phyloP scores from a whole-genome alignment of 805 yeast genomes.

The Pichia gijzeniarum region DNA sequence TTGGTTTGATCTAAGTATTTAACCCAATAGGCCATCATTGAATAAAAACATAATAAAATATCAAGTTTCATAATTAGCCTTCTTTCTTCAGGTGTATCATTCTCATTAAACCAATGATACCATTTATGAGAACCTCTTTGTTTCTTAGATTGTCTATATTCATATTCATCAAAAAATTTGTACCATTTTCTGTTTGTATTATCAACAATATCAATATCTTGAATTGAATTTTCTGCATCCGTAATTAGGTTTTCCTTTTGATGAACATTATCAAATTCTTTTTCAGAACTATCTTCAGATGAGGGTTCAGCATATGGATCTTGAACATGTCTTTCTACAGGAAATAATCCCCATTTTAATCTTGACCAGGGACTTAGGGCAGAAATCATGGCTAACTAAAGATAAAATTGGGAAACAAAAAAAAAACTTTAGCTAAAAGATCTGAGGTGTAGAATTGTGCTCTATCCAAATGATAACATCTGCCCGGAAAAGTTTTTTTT shows the following conservation, averaged over 20 bases:
- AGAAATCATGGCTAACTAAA: neutral
- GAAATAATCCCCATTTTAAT: slow-evolving; percentile 7
- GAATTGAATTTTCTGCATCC: neutral
- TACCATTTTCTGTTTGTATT: slow-evolving; percentile 49
- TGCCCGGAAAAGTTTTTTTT: too few relatives aligned
- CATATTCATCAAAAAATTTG: slow-evolving; percentile 55
- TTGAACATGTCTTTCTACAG: slow-evolving; percentile 2
- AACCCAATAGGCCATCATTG: slow-evolving; percentile 61
- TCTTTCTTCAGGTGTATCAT: slow-evolving; percentile 44
- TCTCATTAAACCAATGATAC: slow-evolving; percentile 49
- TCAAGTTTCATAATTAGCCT: slow-evolving; percentile 48
- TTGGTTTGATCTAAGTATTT: slow-evolving; percentile 58
- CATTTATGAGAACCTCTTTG: slow-evolving; percentile 34
- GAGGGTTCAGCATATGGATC: neutral
- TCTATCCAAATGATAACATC: too few relatives aligned
- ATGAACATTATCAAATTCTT: neutral
- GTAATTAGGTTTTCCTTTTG: neutral
- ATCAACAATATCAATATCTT: slow-evolving; percentile 38
- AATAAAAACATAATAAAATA: slow-evolving; percentile 44
- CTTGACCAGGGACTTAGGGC: slow-evolving; percentile 1
- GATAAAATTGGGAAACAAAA: too few relatives aligned
- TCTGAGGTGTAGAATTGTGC: too few relatives aligned
- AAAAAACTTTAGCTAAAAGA: too few relatives aligned
- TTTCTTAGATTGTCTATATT: slow-evolving; percentile 40
- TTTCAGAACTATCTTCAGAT: neutral